Percentiles rank a stretch among this genome's conserved stretches.
These are phyloP conservation scores for Salvia splendens DNA, from an alignment of 257 asterid genomes.

Conservation along the genomic window DNA sequence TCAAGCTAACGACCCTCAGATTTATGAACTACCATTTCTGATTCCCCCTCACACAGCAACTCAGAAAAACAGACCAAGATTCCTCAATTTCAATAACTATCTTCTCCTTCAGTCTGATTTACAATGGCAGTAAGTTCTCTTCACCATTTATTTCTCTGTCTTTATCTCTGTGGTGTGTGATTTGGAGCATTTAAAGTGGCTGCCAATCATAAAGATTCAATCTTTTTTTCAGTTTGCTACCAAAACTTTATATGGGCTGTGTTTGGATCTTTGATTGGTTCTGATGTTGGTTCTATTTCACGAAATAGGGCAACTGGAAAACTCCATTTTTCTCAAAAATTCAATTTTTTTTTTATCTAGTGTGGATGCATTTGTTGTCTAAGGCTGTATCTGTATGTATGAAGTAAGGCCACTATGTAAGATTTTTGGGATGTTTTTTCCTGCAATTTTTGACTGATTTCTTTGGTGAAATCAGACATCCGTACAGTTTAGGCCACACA, in stretches of 20 bases:
- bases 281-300: neutral
- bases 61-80: neutral
- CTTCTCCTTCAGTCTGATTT: constrained; percentile 7
- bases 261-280: constrained; percentile 4
- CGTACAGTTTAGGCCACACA: constrained; percentile 60
- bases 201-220: constrained; percentile 18
- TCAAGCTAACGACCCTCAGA: constrained; percentile 33
- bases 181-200: constrained; percentile 23
- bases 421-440: neutral
- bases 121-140: constrained; percentile 57
- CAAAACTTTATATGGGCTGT: constrained; percentile 16
- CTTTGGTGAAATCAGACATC: constrained; percentile 50
- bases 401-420: constrained; percentile 17
- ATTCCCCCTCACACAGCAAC: constrained; percentile 26
- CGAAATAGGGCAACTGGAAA: constrained; percentile 4
- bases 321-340: neutral
- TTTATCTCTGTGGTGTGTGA: constrained; percentile 9
- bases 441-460: constrained; percentile 1
- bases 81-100: constrained; percentile 21
- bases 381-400: constrained; percentile 2
- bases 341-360: neutral
- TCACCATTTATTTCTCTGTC: constrained; percentile 5
- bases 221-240: constrained; percentile 16
- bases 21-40: constrained; percentile 36
- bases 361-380: neutral